A percentile compares a stretch with the other conserved stretches of the same genome.
phyloP scores from a whole-genome alignment of 805 yeast species.

The Diddensiella santjacobensis region DNA sequence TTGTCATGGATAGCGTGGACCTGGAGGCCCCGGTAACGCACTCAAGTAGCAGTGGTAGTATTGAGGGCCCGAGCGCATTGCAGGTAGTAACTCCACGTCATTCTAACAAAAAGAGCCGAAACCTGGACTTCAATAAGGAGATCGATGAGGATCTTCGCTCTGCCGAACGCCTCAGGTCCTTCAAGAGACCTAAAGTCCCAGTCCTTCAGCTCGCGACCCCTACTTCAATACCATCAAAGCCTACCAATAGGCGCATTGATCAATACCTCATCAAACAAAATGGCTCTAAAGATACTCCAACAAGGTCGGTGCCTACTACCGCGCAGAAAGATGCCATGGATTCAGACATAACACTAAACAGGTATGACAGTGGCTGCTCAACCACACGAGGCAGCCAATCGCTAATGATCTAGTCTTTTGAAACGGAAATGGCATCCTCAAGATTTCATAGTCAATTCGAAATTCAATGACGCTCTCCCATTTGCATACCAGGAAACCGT shows the following conservation, averaged over 20 bases:
- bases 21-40: constrained; percentile 7
- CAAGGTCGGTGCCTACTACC: not conserved
- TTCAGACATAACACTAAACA: not conserved
- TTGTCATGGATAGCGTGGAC: constrained; percentile 9
- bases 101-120: not conserved
- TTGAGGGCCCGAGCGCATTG: too few relatives aligned
- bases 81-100: not conserved
- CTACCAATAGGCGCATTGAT: not conserved
- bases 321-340: too few relatives aligned
- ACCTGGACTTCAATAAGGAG: constrained; percentile 10
- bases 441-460: constrained; percentile 39
- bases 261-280: not conserved
- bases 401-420: not conserved
- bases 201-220: not conserved
- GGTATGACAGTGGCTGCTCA: not conserved
- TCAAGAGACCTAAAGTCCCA: not conserved
- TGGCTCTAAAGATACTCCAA: not conserved
- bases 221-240: not conserved
- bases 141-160: constrained; percentile 17
- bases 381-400: too few relatives aligned
- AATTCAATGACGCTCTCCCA: constrained; percentile 26
- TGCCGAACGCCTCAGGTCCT: constrained; percentile 1
- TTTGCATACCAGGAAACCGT: constrained; percentile 37
- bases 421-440: constrained; percentile 34
- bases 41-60: too few relatives aligned